These are phyloP conservation scores for Houttuynia cordata DNA, from an alignment of 164 flowering plant genomes.

Conservation along the genomic window DNA sequence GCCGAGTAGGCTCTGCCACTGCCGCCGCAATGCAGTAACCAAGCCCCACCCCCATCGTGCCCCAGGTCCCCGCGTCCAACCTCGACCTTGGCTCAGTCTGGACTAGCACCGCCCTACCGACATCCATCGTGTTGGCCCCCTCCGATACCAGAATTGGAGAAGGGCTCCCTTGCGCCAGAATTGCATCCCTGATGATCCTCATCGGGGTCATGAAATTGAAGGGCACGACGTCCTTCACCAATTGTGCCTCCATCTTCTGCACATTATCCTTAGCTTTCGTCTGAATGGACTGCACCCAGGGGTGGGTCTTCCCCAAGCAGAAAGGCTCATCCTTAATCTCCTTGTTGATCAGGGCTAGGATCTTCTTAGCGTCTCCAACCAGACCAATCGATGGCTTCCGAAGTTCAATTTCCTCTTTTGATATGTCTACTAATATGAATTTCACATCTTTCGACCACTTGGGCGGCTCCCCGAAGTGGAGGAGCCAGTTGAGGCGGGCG, in stretches of 20 bases:
- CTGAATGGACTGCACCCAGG: constrained; percentile 74
- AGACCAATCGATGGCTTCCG: constrained; percentile 70
- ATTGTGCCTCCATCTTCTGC: constrained; percentile 64
- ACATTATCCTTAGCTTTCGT: constrained; percentile 77
- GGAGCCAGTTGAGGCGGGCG: constrained; percentile 88
- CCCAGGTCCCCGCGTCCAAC: constrained; percentile 99
- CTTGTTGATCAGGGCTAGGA: constrained; percentile 44
- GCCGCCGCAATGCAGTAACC: constrained; percentile 99
- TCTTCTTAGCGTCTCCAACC: constrained; percentile 65
- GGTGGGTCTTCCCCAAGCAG: constrained; percentile 65
- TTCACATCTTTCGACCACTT: constrained; percentile 88
- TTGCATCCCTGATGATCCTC: constrained; percentile 94
- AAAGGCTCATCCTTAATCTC: constrained; percentile 87
- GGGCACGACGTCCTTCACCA: constrained; percentile 78
- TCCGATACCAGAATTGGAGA: constrained; percentile 87
- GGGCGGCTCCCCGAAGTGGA: constrained; percentile 96
- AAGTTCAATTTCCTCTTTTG: constrained; percentile 65
- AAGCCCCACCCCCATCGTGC: constrained; percentile 98
- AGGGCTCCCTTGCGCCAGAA: constrained; percentile 65
- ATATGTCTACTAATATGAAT: constrained; percentile 66
- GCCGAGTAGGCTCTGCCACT: constrained; percentile 71
- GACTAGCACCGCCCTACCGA: constrained; percentile 78
- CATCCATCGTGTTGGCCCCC: constrained; percentile 97
- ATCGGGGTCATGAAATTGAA: constrained; percentile 88
- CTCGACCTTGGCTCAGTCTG: constrained; percentile 95